Percentiles rank a stretch among this genome's conserved stretches.
These are phyloP conservation scores for Malus hybrid DNA, from an alignment of 331 rosid species.

Conservation along the genomic window DNA sequence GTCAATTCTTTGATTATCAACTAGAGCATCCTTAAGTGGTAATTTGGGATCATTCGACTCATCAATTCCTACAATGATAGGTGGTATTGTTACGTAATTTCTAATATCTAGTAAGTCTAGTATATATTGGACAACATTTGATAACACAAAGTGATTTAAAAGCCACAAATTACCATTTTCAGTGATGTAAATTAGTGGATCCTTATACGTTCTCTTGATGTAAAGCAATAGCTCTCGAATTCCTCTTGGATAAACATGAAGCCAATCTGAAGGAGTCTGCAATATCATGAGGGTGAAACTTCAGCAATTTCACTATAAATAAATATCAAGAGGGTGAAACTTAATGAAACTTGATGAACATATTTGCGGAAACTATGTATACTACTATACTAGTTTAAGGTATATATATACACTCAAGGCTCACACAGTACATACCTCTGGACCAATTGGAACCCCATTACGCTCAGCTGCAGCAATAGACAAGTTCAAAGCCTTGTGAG, in stretches of 20 bases:
- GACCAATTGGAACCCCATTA: too few relatives aligned
- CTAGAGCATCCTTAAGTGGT: constrained; percentile 4
- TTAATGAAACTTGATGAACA: too few relatives aligned
- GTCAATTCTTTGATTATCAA: constrained; percentile 7
- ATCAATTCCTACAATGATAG: neutral
- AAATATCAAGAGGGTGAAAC: too few relatives aligned
- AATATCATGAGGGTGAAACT: neutral
- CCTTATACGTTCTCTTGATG: constrained; percentile 19
- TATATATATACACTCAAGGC: too few relatives aligned
- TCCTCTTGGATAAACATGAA: constrained; percentile 26
- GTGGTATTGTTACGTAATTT: neutral
- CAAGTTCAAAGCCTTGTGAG: too few relatives aligned
- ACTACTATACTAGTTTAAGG: too few relatives aligned
- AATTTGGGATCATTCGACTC: constrained; percentile 1
- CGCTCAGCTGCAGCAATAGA: too few relatives aligned
- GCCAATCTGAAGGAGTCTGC: constrained; percentile 17
- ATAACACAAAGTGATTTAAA: neutral
- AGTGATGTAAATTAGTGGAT: constrained; percentile 39
- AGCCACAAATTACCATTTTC: constrained; percentile 34
- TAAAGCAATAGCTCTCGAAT: constrained; percentile 17
- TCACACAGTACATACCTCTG: too few relatives aligned
- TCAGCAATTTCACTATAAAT: too few relatives aligned
- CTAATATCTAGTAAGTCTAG: too few relatives aligned
- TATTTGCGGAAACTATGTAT: too few relatives aligned
- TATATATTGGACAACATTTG: neutral